Evolutionary conservation across 2,329 filamentous ascomycete genomes (phyloP).

Genomic region (Dactylonectria estremocensis): DNA sequence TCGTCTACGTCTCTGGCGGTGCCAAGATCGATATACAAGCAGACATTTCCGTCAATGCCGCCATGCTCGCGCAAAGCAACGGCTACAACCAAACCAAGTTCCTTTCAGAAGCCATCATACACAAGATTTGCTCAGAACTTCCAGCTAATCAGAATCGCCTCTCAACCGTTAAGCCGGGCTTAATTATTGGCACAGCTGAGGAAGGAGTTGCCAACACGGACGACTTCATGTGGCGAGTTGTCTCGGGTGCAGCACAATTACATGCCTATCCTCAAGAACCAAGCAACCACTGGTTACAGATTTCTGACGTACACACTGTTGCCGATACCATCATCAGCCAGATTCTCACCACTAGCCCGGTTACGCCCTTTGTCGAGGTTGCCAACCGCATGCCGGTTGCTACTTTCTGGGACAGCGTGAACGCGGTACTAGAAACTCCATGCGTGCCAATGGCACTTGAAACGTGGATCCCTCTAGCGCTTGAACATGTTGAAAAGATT

Average conservation of each 20-base stretch:
- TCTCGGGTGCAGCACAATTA: slow-evolving; percentile 11
- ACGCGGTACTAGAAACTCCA: slow-evolving; percentile 12
- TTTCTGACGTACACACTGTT: slow-evolving; percentile 15
- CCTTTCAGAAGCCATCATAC: slow-evolving; percentile 34
- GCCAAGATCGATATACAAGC: slow-evolving; percentile 13
- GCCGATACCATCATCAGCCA: slow-evolving; percentile 13
- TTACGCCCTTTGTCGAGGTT: slow-evolving; percentile 10
- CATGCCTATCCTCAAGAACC: slow-evolving; percentile 24
- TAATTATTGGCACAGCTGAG: slow-evolving; percentile 33
- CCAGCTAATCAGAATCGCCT: slow-evolving; percentile 31
- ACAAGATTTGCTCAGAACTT: slow-evolving; percentile 2
- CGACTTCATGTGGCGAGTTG: slow-evolving; percentile 38
- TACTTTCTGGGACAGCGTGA: slow-evolving; percentile 26
- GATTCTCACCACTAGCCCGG: slow-evolving; percentile 7
- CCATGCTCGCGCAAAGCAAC: slow-evolving; percentile 7
- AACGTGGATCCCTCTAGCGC: slow-evolving; percentile 9
- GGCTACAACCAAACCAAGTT: slow-evolving; percentile 37
- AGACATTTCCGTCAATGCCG: not conserved
- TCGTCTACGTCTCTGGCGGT: slow-evolving; percentile 46
- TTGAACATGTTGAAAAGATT: slow-evolving; percentile 19
- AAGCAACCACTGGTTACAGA: slow-evolving; percentile 8
- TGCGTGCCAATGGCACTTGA: slow-evolving; percentile 17
- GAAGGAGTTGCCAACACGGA: slow-evolving; percentile 38
- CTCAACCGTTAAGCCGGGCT: slow-evolving; percentile 37
- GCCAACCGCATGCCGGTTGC: slow-evolving; percentile 6